These are phyloP conservation scores for Rhynchosporium agropyri DNA, from an alignment of 2,329 filamentous ascomycete species.

Conservation along the genomic window DNA sequence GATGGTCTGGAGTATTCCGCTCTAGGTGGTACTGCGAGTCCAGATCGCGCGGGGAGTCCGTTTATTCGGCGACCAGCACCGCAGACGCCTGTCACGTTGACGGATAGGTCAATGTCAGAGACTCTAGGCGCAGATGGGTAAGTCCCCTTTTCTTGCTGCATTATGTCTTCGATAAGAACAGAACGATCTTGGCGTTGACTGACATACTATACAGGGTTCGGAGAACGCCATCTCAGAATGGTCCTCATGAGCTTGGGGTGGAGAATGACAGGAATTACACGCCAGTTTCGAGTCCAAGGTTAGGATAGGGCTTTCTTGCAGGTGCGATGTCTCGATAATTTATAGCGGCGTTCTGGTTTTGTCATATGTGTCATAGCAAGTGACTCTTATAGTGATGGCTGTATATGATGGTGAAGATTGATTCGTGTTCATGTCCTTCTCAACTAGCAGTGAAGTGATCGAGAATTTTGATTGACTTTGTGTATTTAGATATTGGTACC, in stretches of 20 bases:
- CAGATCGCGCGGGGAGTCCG: conserved; percentile 15
- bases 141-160: background rate
- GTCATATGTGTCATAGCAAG: background rate
- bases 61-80: conserved; percentile 12
- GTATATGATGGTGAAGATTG: background rate
- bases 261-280: conserved; percentile 15
- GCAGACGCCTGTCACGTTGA: conserved; percentile 20
- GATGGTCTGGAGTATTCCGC: conserved; percentile 21
- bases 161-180: too few relatives aligned
- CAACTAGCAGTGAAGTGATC: too few relatives aligned
- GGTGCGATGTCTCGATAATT: background rate
- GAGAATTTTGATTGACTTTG: too few relatives aligned
- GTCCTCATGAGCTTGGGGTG: conserved; percentile 16
- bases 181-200: background rate
- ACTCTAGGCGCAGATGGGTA: background rate
- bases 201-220: conserved; percentile 1
- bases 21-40: conserved; percentile 17
- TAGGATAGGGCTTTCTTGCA: background rate
- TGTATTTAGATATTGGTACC: too few relatives aligned
- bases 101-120: conserved; percentile 11
- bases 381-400: background rate
- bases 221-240: conserved; percentile 12
- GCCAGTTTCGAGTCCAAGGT: conserved; percentile 9
- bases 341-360: conserved; percentile 2
- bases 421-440: too few relatives aligned